phyloP scores from a whole-genome alignment of 192 early-diverging fungal genomes.

The Backusella tuberculispora region DNA sequence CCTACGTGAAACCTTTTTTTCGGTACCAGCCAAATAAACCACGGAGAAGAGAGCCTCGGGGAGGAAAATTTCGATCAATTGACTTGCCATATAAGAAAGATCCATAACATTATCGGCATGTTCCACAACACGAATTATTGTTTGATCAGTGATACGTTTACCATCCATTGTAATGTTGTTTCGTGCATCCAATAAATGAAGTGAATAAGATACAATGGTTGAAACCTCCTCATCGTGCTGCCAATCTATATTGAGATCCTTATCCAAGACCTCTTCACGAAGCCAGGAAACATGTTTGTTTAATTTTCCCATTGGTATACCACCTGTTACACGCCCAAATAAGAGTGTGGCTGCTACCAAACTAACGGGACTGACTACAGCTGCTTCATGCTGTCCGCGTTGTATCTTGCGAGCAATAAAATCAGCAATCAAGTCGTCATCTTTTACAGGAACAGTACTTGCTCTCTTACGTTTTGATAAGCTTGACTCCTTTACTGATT shows the following conservation, averaged over 20 bases:
- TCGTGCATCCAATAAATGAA: slow-evolving; percentile 35
- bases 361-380: slow-evolving; percentile 35
- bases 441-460: slow-evolving; percentile 6
- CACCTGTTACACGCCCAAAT: slow-evolving; percentile 29
- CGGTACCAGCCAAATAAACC: slow-evolving; percentile 32
- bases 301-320: slow-evolving; percentile 29
- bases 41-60: slow-evolving; percentile 40
- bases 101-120: slow-evolving; percentile 48
- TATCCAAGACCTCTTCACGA: slow-evolving; percentile 26
- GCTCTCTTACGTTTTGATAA: not conserved
- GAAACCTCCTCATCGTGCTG: slow-evolving; percentile 39
- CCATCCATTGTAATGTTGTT: slow-evolving; percentile 40
- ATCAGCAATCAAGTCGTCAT: slow-evolving; percentile 22
- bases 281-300: slow-evolving; percentile 36
- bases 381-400: slow-evolving; percentile 28
- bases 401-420: slow-evolving; percentile 36
- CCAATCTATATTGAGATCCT: slow-evolving; percentile 39
- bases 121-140: slow-evolving; percentile 34
- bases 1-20: slow-evolving; percentile 17
- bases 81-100: slow-evolving; percentile 45
- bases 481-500: slow-evolving; percentile 8
- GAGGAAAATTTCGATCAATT: slow-evolving; percentile 37
- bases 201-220: slow-evolving; percentile 36
- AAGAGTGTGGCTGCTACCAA: slow-evolving; percentile 35
- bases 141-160: slow-evolving; percentile 36